Conservation (phyloP, 164 flowering plant genomes). For the Sedum album region DNA sequence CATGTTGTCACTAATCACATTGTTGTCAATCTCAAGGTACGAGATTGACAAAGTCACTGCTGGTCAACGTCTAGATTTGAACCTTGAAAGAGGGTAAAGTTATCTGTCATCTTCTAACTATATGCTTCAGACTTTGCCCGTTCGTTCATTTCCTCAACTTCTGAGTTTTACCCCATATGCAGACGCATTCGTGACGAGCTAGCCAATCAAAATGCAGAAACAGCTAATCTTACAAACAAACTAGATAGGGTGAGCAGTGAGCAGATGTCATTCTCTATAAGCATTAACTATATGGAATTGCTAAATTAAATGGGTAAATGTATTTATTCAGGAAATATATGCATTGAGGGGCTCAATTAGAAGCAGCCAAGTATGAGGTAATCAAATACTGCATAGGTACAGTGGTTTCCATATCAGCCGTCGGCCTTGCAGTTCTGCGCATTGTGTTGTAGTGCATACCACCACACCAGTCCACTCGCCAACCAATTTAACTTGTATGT, state of each 20-base stretch:
- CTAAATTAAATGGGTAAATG: neutral
- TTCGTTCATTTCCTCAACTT: neutral
- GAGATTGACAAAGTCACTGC: conserved; percentile 67
- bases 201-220: conserved; percentile 51
- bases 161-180: conserved; percentile 13
- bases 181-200: conserved; percentile 62
- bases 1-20: neutral
- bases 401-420: conserved; percentile 49
- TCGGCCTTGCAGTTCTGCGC: conserved; percentile 50
- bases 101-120: neutral
- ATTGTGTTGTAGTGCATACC: conserved; percentile 24
- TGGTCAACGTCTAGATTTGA: conserved; percentile 57
- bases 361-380: conserved; percentile 44
- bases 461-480: neutral
- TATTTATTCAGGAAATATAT: conserved; percentile 37
- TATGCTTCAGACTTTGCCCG: neutral
- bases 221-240: conserved; percentile 49
- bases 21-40: conserved; percentile 25
- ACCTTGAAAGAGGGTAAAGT: conserved; percentile 64
- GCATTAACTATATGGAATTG: neutral
- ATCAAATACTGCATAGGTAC: conserved; percentile 54
- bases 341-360: conserved; percentile 39
- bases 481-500: neutral
- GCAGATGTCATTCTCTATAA: neutral
- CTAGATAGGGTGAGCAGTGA: conserved; percentile 48